phyloP scores from a whole-genome alignment of 2,329 filamentous ascomycete genomes.

The Neofusicoccum sp. region DNA sequence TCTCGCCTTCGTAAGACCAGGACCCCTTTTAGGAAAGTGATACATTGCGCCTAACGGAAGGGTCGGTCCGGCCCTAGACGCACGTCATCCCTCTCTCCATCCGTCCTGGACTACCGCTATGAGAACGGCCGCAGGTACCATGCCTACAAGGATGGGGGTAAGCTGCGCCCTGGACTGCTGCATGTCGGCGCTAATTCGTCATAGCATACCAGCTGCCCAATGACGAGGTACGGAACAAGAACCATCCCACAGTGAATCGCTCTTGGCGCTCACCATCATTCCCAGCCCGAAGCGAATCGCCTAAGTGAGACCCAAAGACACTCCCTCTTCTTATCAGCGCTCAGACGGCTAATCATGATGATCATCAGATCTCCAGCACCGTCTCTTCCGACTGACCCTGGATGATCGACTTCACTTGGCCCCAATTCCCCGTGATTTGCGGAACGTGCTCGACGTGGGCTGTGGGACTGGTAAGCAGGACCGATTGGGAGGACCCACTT shows the following conservation, averaged over 20 bases:
- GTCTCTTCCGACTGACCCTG: conserved; percentile 37
- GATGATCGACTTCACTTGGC: conserved; percentile 35
- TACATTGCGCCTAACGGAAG: too few relatives aligned
- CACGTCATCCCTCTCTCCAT: conserved; percentile 23
- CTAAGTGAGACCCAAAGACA: too few relatives aligned
- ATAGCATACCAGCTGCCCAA: conserved; percentile 33
- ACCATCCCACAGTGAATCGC: too few relatives aligned
- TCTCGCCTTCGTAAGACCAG: neutral
- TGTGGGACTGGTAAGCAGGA: conserved; percentile 39
- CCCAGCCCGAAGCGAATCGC: conserved; percentile 11
- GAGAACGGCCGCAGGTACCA: conserved; percentile 23
- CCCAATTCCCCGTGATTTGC: conserved; percentile 31
- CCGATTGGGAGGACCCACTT: conserved; percentile 24
- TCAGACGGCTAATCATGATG: too few relatives aligned
- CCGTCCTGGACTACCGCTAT: conserved; percentile 33
- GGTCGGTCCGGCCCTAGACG: neutral
- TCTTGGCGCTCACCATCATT: conserved; percentile 24
- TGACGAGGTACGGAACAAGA: conserved; percentile 31
- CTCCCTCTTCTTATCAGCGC: too few relatives aligned
- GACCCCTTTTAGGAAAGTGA: too few relatives aligned
- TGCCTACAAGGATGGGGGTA: neutral
- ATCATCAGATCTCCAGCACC: conserved; percentile 35
- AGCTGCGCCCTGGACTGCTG: neutral
- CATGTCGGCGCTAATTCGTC: neutral
- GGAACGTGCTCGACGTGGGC: conserved; percentile 36